phyloP scores from a whole-genome alignment of 345 rosid species.

The Euphorbia lathyris region DNA sequence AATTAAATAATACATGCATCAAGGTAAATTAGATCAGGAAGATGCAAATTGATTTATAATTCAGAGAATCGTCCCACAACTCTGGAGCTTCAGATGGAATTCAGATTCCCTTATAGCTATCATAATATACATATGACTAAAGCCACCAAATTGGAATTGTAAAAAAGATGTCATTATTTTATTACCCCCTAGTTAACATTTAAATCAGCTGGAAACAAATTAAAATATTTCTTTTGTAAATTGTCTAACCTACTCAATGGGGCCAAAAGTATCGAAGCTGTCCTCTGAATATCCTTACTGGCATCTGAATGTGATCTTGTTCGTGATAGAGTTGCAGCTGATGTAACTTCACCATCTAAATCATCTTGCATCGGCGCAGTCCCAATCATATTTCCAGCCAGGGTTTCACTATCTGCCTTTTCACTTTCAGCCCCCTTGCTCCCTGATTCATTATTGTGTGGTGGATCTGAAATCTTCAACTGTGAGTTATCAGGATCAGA shows the following conservation, averaged over 20 bases:
- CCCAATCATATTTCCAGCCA: conserved; percentile 17
- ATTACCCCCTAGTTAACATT: background rate
- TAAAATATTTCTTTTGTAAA: background rate
- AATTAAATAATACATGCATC: background rate
- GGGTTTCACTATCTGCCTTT: conserved; percentile 22
- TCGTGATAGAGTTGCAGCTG: conserved; percentile 19
- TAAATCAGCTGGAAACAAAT: background rate
- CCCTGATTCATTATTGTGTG: conserved; percentile 19
- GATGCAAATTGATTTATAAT: background rate
- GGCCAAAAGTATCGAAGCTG: conserved; percentile 27
- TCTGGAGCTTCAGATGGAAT: conserved; percentile 2
- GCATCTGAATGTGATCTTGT: conserved; percentile 17
- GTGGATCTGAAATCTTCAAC: conserved; percentile 24
- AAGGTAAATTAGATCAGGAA: background rate
- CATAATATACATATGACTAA: background rate
- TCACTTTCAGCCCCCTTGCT: conserved; percentile 26
- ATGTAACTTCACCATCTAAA: conserved; percentile 23
- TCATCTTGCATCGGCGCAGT: conserved; percentile 18
- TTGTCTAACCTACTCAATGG: conserved; percentile 43
- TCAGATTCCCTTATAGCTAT: background rate
- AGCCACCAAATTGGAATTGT: background rate
- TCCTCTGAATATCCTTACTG: conserved; percentile 24
- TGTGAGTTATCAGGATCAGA: conserved; percentile 26
- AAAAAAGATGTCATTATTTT: background rate
- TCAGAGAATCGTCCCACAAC: background rate